These are phyloP conservation scores for Caryocar brasiliense DNA, from an alignment of 441 rosid species.

Conservation along the genomic window DNA sequence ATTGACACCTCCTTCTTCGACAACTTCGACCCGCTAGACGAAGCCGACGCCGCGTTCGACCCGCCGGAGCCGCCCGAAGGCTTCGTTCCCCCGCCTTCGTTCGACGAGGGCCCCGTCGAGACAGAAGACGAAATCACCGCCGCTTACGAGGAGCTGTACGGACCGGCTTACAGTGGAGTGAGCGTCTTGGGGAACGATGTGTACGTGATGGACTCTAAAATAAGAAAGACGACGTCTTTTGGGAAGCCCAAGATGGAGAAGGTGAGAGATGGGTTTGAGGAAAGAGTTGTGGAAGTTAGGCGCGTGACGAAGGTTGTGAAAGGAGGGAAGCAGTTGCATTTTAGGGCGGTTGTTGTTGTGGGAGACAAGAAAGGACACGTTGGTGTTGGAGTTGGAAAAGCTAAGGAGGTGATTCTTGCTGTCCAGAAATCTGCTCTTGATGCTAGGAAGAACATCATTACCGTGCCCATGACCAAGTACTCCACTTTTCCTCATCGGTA, in stretches of 20 bases:
- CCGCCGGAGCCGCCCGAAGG: constrained; percentile 63
- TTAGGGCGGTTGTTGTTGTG: constrained; percentile 75
- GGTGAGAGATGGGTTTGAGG: constrained; percentile 69
- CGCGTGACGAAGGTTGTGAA: constrained; percentile 83
- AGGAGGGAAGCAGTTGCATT: constrained; percentile 82
- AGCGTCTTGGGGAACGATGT: constrained; percentile 54
- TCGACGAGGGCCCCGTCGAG: constrained; percentile 67
- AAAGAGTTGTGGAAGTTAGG: constrained; percentile 76
- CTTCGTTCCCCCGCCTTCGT: constrained; percentile 39
- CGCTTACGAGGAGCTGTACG: constrained; percentile 74
- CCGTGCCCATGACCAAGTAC: constrained; percentile 88
- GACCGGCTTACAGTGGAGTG: constrained; percentile 66
- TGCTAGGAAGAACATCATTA: constrained; percentile 64
- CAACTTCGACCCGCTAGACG: constrained; percentile 25
- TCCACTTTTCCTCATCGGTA: constrained; percentile 84
- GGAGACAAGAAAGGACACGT: constrained; percentile 79
- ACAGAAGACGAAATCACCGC: constrained; percentile 63
- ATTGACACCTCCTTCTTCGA: constrained; percentile 50
- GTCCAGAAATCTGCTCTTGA: constrained; percentile 72
- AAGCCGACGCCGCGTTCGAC: constrained; percentile 38
- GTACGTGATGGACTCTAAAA: constrained; percentile 54
- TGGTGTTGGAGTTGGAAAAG: constrained; percentile 90
- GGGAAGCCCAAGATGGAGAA: constrained; percentile 59
- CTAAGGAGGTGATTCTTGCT: constrained; percentile 73
- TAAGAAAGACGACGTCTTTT: constrained; percentile 36